Evolutionary conservation across 768 basidiomycete species (phyloP).

Genomic region (Amanita rubescens): DNA sequence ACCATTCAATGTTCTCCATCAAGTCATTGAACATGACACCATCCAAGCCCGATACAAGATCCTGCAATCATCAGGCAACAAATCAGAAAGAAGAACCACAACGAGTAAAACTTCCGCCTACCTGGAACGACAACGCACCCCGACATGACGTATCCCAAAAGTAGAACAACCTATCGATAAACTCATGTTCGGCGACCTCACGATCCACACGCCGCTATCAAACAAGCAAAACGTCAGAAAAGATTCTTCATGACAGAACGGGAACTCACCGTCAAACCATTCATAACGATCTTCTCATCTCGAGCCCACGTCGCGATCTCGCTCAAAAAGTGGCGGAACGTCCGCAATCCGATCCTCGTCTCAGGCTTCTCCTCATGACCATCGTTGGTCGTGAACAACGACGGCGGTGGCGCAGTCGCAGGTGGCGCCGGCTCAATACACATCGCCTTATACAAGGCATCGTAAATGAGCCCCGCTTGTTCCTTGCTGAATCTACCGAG

Average conservation of each 20-base stretch:
- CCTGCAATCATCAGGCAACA: slow-evolving; percentile 38
- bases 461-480: slow-evolving; percentile 84
- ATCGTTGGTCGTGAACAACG: slow-evolving; percentile 51
- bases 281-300: slow-evolving; percentile 86
- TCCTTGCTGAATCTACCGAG: slow-evolving; percentile 82
- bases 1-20: slow-evolving; percentile 99
- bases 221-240: neutral
- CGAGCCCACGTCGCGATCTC: slow-evolving; percentile 95
- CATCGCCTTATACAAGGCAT: slow-evolving; percentile 82
- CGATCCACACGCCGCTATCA: slow-evolving; percentile 78
- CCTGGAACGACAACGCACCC: slow-evolving; percentile 89
- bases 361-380: slow-evolving; percentile 73
- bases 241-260: slow-evolving; percentile 4
- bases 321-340: slow-evolving; percentile 85
- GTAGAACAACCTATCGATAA: slow-evolving; percentile 89
- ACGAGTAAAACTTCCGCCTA: slow-evolving; percentile 19
- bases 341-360: slow-evolving; percentile 77
- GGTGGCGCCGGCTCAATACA: slow-evolving; percentile 68
- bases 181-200: slow-evolving; percentile 90
- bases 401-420: slow-evolving; percentile 36
- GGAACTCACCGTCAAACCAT: slow-evolving; percentile 72
- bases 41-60: slow-evolving; percentile 82
- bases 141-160: slow-evolving; percentile 84
- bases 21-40: slow-evolving; percentile 93
- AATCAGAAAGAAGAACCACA: neutral